Evolutionary conservation across 192 early-diverging fungal species (phyloP).

Genomic region (Phycomyces nitens): DNA sequence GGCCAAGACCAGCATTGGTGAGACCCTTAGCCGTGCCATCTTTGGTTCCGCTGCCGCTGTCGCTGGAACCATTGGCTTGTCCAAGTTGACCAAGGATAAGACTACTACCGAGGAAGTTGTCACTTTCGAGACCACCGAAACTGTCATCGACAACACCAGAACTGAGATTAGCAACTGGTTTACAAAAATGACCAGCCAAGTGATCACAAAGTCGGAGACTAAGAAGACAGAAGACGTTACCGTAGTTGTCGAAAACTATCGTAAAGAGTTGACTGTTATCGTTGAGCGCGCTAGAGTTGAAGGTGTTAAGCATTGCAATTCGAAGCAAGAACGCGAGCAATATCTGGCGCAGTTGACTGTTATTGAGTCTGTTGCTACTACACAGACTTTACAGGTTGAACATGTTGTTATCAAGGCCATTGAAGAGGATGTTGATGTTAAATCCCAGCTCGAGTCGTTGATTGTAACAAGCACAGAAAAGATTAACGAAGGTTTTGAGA

Average conservation of each 20-base stretch:
- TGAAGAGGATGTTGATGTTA: neutral
- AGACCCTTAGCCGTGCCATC: neutral
- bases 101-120: neutral
- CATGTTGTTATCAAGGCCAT: slow-evolving; percentile 10
- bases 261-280: slow-evolving; percentile 9
- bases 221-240: slow-evolving; percentile 1
- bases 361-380: neutral
- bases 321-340: neutral
- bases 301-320: neutral
- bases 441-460: slow-evolving; percentile 7
- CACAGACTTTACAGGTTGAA: slow-evolving; percentile 11
- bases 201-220: neutral
- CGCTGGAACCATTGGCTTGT: slow-evolving; percentile 4
- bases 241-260: slow-evolving; percentile 1
- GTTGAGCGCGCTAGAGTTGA: slow-evolving; percentile 8
- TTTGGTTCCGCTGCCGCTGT: slow-evolving; percentile 14
- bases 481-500: slow-evolving; percentile 11
- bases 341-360: slow-evolving; percentile 9
- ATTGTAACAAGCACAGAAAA: neutral
- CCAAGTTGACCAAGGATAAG: neutral
- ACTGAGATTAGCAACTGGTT: slow-evolving; percentile 1
- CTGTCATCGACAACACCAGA: slow-evolving; percentile 3
- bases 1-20: neutral
- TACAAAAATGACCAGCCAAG: neutral
- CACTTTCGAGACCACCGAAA: neutral